These are phyloP conservation scores for Thalassia testudinum DNA, from an alignment of 116 monocot genomes.

Conservation along the genomic window DNA sequence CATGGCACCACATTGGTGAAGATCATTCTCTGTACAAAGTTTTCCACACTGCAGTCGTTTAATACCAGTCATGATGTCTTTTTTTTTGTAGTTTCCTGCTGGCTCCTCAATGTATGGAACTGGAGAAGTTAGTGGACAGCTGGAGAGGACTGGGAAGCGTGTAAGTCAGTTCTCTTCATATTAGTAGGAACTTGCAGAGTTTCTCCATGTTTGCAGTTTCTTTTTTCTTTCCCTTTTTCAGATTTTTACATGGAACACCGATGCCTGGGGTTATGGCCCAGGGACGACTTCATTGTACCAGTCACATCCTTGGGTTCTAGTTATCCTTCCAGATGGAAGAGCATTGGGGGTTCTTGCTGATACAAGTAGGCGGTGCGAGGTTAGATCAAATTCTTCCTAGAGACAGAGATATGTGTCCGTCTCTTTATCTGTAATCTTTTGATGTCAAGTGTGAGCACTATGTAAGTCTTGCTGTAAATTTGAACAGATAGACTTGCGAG, in stretches of 20 bases:
- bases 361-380: constrained; percentile 88
- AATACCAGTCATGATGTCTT: background rate
- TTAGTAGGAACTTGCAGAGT: background rate
- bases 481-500: constrained; percentile 68
- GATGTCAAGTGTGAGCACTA: too few species aligned
- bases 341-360: constrained; percentile 88
- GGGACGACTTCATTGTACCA: constrained; percentile 93
- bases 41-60: too few species aligned
- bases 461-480: too few species aligned
- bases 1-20: too few species aligned
- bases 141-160: constrained; percentile 88
- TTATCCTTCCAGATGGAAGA: constrained; percentile 69
- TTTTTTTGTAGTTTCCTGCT: constrained; percentile 37
- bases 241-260: constrained; percentile 96
- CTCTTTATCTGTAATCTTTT: too few species aligned
- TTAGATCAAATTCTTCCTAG: constrained; percentile 1
- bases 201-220: background rate
- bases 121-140: constrained; percentile 89
- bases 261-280: constrained; percentile 88
- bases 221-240: constrained; percentile 10
- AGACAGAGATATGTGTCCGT: too few species aligned
- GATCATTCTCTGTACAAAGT: too few species aligned
- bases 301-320: constrained; percentile 95
- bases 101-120: constrained; percentile 91
- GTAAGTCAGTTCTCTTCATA: constrained; percentile 15